A percentile compares a stretch with the other conserved stretches of the same genome.
Evolutionary conservation across 441 rosid genomes (phyloP).

Genomic region (Pelargonium australe): DNA sequence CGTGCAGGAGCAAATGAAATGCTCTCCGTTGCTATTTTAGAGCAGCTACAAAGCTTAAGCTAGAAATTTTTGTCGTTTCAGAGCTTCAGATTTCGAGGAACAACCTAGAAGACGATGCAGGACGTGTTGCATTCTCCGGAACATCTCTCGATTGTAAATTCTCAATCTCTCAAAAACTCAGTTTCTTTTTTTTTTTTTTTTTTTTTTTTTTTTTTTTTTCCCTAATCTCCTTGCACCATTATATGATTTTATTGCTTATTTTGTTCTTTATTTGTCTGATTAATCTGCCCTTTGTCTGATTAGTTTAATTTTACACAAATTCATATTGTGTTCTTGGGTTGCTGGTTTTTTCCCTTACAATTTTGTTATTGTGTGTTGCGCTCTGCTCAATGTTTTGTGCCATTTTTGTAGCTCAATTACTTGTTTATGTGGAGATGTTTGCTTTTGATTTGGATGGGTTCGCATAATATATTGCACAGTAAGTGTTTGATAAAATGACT

Average conservation of each 20-base stretch:
- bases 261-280: too few species aligned
- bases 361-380: neutral
- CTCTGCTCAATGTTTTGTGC: neutral
- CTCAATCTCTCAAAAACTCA: neutral
- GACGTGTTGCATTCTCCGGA: conserved; percentile 1
- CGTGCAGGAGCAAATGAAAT: neutral
- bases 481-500: neutral
- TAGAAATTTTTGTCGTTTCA: neutral
- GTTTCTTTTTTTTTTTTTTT: too few species aligned
- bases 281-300: too few species aligned
- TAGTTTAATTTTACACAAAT: too few species aligned
- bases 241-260: too few species aligned
- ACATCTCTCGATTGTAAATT: neutral
- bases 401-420: neutral
- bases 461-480: neutral
- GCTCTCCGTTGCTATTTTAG: neutral
- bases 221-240: too few species aligned
- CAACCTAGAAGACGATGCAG: neutral
- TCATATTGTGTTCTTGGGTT: neutral
- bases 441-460: neutral
- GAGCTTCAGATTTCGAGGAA: neutral
- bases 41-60: neutral
- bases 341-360: too few species aligned
- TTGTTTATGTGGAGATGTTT: neutral
- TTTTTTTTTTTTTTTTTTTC: too few species aligned